Evolutionary conservation across 768 basidiomycete genomes (phyloP), one percentile per base, ranked within the genome.

Genomic region (Lactarius psammicola): DNA sequence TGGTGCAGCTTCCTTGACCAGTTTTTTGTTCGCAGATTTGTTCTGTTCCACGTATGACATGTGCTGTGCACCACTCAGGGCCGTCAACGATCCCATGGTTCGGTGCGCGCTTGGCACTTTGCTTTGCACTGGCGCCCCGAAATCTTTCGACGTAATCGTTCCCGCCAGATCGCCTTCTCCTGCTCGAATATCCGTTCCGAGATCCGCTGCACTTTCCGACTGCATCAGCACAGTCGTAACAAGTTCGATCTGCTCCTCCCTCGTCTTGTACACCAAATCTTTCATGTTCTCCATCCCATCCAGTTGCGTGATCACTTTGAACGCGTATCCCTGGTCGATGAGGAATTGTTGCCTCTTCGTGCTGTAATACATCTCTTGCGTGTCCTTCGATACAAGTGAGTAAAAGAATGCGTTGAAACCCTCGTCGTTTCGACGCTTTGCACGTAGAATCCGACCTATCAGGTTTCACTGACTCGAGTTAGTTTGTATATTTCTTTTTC

Each of bases 351-450:
- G 97, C 18, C 97, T 87, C 78, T 99, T 99, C 3, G 97, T 96
- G 75, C 93, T 95, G 82, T 98, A 99, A 78, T 89, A 99, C 94
- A 98, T 98, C 78, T 98, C 97, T 73, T 97, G 94, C 4, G 96
- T 99, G 78, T 98, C 96, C 77, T 97, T 97, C 30, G 95, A 98
- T 38, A 99, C 97, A 8, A 99, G 86, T 36, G 97, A 98, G 76
- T 99, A 99, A 79, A 99, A 99, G 80, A 98, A 99, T 28, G 97
- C 97, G 69, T 99, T 99, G 80, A 99, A 99, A 1, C 97, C 97
- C 78, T 98, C 97, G 72, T 99, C 97, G 73, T 99, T 99, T 69
- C 97, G 84, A 65, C 97, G 85, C 76, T 99, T 99, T 10, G 97
- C 97, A 55, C 97, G 90, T 54, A 99, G 79, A 72, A 99, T 99